Evolutionary conservation across 257 asterid species (phyloP), one percentile per base, ranked within the genome.

Genomic region (Sherardia arvensis): DNA sequence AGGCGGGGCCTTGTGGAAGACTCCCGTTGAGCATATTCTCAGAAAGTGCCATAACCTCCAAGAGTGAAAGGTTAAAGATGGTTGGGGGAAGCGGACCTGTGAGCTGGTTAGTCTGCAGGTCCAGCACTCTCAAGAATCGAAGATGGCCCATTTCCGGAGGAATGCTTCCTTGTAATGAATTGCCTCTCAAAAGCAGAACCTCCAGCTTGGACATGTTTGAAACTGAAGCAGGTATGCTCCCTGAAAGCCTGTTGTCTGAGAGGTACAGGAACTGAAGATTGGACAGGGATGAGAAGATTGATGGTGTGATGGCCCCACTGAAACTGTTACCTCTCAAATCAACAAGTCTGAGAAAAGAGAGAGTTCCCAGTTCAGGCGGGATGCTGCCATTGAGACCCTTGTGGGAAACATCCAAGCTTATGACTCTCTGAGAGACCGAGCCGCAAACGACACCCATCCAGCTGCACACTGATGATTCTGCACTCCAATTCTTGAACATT

Each of bases 111-210:
- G 1, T 1, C 25, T 20, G 7, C 28, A 71, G 15, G 25, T 6
- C 22, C 64, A 76, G 14, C 0, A 5, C 40, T 5, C 29, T 67
- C 64, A 76, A 26, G 23, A 6, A 36, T 7, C 48, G 66, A 53
- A 74, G 79, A 60, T 74, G 26, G 25, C 65, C 72, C 4, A 71
- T 58, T 18, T 28, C 70, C 53, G 23, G 25, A 8, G 79, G 73
- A 30, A 70, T 66, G 33, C 4, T 38, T 21, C 76, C 79, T 27
- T 69, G 28, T 5, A 40, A 22, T 2, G 28, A 14, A 57, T 66
- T 57, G 11, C 8, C 5, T 15, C 10, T 7, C 20, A 65, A 22
- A 28, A 15, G 27, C 3, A 65, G 20, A 34, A 1, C 9, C 69
- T 51, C 6, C 22, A 65, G 32, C 28, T 30, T 65, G 10, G 69